Percentiles rank a stretch among this genome's conserved stretches.
Evolutionary conservation across 2,329 filamentous ascomycete genomes (phyloP).

Genomic region (Hortaea sp.): DNA sequence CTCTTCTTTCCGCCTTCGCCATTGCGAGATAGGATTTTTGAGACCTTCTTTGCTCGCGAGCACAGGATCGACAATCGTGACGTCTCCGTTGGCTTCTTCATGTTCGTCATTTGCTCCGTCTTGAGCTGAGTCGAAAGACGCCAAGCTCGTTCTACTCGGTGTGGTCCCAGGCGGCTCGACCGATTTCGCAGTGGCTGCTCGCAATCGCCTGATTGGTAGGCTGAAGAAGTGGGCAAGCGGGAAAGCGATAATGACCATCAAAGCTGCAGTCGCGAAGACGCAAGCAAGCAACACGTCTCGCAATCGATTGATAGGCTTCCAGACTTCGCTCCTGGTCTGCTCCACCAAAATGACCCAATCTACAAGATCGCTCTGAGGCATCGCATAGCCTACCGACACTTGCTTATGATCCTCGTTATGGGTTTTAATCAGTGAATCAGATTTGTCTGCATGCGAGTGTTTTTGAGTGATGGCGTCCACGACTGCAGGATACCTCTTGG

Average conservation of each 20-base stretch:
- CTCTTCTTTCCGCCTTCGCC: constrained; percentile 14
- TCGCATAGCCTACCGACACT: constrained; percentile 74
- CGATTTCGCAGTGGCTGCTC: constrained; percentile 63
- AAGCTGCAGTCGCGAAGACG: constrained; percentile 68
- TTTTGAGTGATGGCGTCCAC: constrained; percentile 48
- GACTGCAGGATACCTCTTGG: constrained; percentile 54
- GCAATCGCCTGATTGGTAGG: constrained; percentile 65
- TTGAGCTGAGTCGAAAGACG: constrained; percentile 16
- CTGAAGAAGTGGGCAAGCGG: constrained; percentile 77
- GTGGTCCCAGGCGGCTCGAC: constrained; percentile 54
- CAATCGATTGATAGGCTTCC: constrained; percentile 62
- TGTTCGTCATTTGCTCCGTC: constrained; percentile 20
- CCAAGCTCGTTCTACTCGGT: constrained; percentile 29
- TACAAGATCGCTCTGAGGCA: constrained; percentile 56
- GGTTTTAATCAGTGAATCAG: constrained; percentile 54
- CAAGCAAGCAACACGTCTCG: constrained; percentile 72
- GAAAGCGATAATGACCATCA: constrained; percentile 60
- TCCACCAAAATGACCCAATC: constrained; percentile 80
- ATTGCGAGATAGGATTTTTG: constrained; percentile 25
- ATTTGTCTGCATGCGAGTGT: constrained; percentile 43
- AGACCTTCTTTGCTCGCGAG: constrained; percentile 38
- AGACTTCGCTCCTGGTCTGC: constrained; percentile 63
- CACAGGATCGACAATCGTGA: constrained; percentile 32
- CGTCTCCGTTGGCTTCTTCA: constrained; percentile 29
- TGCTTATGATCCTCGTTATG: constrained; percentile 58